Percentiles rank a stretch among this genome's conserved stretches.
These are phyloP conservation scores for Mycosphaerella sp. DNA, from an alignment of 2,329 filamentous ascomycete species.

Conservation along the genomic window DNA sequence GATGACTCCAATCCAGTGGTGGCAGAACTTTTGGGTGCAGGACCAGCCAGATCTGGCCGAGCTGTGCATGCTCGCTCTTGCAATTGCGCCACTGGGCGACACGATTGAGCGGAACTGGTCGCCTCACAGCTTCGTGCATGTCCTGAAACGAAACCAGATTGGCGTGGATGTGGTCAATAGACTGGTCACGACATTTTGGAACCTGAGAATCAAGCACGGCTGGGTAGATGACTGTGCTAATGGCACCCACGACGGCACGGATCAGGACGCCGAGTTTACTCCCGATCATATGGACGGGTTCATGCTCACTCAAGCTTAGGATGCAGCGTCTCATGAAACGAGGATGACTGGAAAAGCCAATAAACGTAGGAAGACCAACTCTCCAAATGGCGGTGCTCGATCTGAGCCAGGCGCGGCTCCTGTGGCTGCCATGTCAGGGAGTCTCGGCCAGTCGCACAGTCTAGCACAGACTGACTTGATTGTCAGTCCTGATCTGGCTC, in stretches of 20 bases:
- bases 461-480: no score
- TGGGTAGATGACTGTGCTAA: constrained; percentile 23
- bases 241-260: constrained; percentile 9
- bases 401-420: no score
- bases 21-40: constrained; percentile 25
- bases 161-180: constrained; percentile 20
- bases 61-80: constrained; percentile 22
- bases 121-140: constrained; percentile 23
- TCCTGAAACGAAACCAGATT: constrained; percentile 23
- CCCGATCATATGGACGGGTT: constrained; percentile 15
- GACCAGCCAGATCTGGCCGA: constrained; percentile 24
- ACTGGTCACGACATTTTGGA: constrained; percentile 22
- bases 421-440: no score
- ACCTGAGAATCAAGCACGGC: constrained; percentile 23
- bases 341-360: not conserved
- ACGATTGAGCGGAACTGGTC: constrained; percentile 24
- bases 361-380: not conserved
- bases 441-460: no score
- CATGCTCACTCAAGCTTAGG: constrained; percentile 13
- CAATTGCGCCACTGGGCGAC: constrained; percentile 20
- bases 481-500: no score
- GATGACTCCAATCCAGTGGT: constrained; percentile 24
- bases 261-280: constrained; percentile 17
- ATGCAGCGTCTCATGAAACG: not conserved
- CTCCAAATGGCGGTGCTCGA: not conserved